Percentiles rank a stretch among this genome's conserved stretches.
Conservation (phyloP, 75 land plant genomes). For the Cunninghamia lanceolata region DNA sequence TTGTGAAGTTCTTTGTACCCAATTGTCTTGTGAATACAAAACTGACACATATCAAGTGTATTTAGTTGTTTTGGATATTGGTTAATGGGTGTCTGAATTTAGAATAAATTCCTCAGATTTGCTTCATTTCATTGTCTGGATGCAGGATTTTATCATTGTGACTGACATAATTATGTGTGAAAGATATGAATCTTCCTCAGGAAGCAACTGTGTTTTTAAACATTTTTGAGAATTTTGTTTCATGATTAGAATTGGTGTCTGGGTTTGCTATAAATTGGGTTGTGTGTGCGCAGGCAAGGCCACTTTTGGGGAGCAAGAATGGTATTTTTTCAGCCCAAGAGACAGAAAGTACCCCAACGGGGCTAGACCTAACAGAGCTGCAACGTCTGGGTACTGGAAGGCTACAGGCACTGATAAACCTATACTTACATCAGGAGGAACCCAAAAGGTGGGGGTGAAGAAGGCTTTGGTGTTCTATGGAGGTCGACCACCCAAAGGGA, state of each 20-base stretch:
- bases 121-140: neutral
- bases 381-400: constrained; percentile 48
- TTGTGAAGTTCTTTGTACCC: too few relatives aligned
- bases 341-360: constrained; percentile 53
- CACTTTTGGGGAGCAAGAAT: constrained; percentile 41
- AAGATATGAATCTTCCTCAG: neutral
- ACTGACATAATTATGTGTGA: neutral
- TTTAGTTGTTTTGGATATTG: neutral
- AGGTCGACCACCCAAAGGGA: constrained; percentile 46
- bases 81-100: neutral
- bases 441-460: constrained; percentile 39
- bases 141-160: neutral
- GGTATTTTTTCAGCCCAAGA: constrained; percentile 51
- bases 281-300: constrained; percentile 27
- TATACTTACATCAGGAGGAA: constrained; percentile 27
- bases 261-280: neutral
- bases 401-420: constrained; percentile 53
- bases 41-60: too few relatives aligned
- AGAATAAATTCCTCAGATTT: too few relatives aligned
- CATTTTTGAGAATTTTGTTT: neutral
- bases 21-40: too few relatives aligned
- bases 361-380: constrained; percentile 45
- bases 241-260: neutral
- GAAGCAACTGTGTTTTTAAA: neutral
- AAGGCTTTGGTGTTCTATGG: constrained; percentile 51